Evolutionary conservation across 1,139 yeast species (phyloP), one percentile per base, ranked within the genome.

Genomic region (Williopsis jadinii): DNA sequence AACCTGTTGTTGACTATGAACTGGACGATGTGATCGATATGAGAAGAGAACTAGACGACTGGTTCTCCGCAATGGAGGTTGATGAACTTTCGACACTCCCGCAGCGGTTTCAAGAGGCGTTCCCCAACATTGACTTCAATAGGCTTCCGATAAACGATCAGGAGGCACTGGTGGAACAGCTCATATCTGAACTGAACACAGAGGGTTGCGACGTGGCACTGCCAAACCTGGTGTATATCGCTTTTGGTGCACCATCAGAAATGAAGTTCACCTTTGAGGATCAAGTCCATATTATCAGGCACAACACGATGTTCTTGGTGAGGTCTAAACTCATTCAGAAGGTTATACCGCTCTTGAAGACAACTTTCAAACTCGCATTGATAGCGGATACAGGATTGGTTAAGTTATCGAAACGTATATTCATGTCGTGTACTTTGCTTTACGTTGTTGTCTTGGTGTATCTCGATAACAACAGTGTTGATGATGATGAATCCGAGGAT

Each of bases 31-130:
- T 56, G 26, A 66, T 64, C 6, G 52, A 57, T 0, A 60, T 80
- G 27, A 57, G 58, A 11, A 59, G 62, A 5, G 87, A 81, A 49
- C 47, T 82, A 15, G 66, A 70, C 34, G 82, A 80, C 39, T 83
- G 94, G 94, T 83, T 83, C 52, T 66, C 75, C 6, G 55, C 56
- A 34, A 60, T 67, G 36, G 92, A 83, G 55, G 66, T 75, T 40
- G 43, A 41, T 5, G 53, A 55, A n/a, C 36, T 67, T 32, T 15
- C 32, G 2, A 12, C 26, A 1, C 42, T 35, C 34, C 36, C 43
- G 4, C n/a, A 19, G 3, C 13, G 44, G 34, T 41, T 43, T 24
- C 33, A 41, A 2, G n/a, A 13, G 11, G 9, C 15, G 11, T 13
- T 26, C 24, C 29, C 11, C 9, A 13, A 36, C 27, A 35, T 27